A percentile compares a stretch with the other conserved stretches of the same genome.
Conservation (phyloP, 805 yeast species). For the Candida hungchunana region DNA sequence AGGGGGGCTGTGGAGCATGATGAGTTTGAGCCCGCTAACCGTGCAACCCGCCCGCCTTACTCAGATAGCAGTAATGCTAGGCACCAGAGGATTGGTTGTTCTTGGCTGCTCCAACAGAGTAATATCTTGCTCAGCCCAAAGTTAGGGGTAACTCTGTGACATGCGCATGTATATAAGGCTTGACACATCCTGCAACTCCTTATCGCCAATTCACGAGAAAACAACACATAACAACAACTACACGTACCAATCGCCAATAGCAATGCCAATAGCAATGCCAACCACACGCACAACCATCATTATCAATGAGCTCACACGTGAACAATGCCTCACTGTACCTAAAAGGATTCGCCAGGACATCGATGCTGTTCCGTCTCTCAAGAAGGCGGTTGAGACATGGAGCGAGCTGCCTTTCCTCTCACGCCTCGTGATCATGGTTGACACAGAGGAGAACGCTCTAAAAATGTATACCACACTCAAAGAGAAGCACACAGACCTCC, state of each 20-base stretch:
- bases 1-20: too few species aligned
- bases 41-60: too few species aligned
- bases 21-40: too few species aligned
- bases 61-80: too few species aligned
- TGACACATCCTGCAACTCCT: too few species aligned
- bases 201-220: too few species aligned
- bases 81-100: too few species aligned
- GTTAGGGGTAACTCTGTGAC: too few species aligned
- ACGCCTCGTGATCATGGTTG: slow-evolving; percentile 39
- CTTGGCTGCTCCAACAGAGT: too few species aligned
- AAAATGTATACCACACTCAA: slow-evolving; percentile 23
- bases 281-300: slow-evolving; percentile 21
- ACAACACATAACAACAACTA: neutral
- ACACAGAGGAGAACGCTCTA: slow-evolving; percentile 24
- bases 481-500: slow-evolving; percentile 18
- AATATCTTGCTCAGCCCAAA: too few species aligned
- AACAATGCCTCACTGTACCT: slow-evolving; percentile 20
- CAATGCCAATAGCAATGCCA: slow-evolving; percentile 5
- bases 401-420: slow-evolving; percentile 38
- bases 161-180: too few species aligned
- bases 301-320: slow-evolving; percentile 20
- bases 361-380: slow-evolving; percentile 5
- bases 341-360: slow-evolving; percentile 15
- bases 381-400: slow-evolving; percentile 25
- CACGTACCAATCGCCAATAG: neutral